phyloP scores from a whole-genome alignment of 768 basidiomycete species.

The Gyrodon lividus region DNA sequence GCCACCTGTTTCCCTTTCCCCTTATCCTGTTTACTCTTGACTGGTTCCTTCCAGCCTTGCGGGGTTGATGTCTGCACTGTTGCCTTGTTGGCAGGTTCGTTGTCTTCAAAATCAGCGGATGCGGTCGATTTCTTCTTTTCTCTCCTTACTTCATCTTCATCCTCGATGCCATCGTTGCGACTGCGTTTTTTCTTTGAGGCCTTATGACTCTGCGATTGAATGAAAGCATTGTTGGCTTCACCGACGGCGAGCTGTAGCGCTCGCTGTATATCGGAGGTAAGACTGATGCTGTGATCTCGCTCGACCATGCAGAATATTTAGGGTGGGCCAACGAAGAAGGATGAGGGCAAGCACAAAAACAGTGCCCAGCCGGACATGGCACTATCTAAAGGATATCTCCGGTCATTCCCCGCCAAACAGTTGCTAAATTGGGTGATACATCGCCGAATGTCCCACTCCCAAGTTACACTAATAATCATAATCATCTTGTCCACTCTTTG shows the following conservation, averaged over 20 bases:
- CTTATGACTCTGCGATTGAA: conserved; percentile 22
- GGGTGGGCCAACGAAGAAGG: conserved; percentile 38
- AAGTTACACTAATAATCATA: too few relatives aligned
- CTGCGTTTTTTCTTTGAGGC: conserved; percentile 37
- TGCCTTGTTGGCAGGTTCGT: conserved; percentile 16
- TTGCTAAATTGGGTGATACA: conserved; percentile 10
- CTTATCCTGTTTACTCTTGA: conserved; percentile 35
- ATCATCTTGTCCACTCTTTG: neutral
- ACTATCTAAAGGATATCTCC: conserved; percentile 1
- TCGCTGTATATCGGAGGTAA: conserved; percentile 46
- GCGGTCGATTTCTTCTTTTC: conserved; percentile 26
- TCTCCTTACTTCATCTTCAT: conserved; percentile 13
- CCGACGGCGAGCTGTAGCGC: conserved; percentile 52
- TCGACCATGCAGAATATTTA: conserved; percentile 35
- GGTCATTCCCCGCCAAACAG: conserved; percentile 12
- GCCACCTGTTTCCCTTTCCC: conserved; percentile 34
- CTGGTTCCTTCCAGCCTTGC: conserved; percentile 10
- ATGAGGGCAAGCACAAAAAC: conserved; percentile 40
- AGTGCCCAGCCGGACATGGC: neutral
- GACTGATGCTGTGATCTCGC: conserved; percentile 12
- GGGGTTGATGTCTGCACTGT: neutral
- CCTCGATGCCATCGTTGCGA: conserved; percentile 13
- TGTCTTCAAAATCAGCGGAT: conserved; percentile 7
- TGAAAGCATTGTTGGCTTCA: conserved; percentile 42
- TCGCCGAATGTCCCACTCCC: neutral